phyloP scores from a whole-genome alignment of 805 yeast genomes.

The Wickerhamiella sorbophila region DNA sequence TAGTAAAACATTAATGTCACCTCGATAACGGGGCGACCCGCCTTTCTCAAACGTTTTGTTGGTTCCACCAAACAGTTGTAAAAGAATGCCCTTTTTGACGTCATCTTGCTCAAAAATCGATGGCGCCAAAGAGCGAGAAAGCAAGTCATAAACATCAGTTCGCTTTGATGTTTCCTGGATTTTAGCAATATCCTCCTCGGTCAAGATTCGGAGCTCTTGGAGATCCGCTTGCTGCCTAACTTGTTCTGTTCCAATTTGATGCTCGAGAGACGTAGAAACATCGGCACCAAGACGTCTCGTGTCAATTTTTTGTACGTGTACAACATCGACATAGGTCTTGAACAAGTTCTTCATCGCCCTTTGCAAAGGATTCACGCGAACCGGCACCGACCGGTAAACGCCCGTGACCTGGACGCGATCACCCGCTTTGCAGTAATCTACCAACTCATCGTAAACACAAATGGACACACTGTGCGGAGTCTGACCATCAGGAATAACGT shows the following conservation, averaged over 20 bases:
- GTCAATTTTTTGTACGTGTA: conserved; percentile 79
- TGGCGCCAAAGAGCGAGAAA: conserved; percentile 92
- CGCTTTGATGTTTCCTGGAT: conserved; percentile 51
- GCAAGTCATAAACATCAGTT: conserved; percentile 67
- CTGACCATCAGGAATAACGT: conserved; percentile 93
- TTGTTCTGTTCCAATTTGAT: conserved; percentile 33
- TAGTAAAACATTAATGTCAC: conserved; percentile 78
- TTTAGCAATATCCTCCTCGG: conserved; percentile 52
- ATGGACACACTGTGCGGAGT: conserved; percentile 93
- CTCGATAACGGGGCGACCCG: conserved; percentile 72
- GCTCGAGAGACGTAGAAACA: conserved; percentile 37
- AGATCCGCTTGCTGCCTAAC: conserved; percentile 49
- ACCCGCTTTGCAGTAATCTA: conserved; percentile 90
- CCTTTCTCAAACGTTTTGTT: conserved; percentile 79
- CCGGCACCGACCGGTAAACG: conserved; percentile 83
- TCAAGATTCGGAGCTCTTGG: conserved; percentile 57
- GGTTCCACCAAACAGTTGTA: conserved; percentile 92
- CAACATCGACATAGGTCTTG: conserved; percentile 89
- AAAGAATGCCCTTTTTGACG: conserved; percentile 84
- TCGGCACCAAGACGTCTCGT: conserved; percentile 71
- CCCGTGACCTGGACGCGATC: conserved; percentile 94
- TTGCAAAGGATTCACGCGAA: conserved; percentile 72
- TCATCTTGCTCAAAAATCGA: conserved; percentile 92
- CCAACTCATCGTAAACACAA: conserved; percentile 91
- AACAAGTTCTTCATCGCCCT: conserved; percentile 70